These are phyloP conservation scores for Saturnispora serradocipensis DNA, from an alignment of 805 yeast species.

Conservation along the genomic window DNA sequence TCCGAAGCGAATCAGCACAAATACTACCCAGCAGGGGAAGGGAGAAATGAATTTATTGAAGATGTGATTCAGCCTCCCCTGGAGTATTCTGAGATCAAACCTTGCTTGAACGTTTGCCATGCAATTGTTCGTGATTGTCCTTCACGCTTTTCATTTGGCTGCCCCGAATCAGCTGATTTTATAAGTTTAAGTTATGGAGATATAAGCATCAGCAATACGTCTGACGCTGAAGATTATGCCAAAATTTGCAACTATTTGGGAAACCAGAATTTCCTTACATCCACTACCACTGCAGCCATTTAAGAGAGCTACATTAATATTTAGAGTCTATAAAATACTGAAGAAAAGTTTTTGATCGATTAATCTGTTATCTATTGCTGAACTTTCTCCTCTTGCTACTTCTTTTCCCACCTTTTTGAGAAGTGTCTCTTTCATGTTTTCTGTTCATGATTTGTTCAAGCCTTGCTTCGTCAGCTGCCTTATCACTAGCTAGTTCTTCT, in stretches of 20 bases:
- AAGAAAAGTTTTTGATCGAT: background rate
- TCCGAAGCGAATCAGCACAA: slow-evolving; percentile 35
- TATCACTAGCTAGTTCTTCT: slow-evolving; percentile 5
- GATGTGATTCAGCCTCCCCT: slow-evolving; percentile 41
- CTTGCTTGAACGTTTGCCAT: slow-evolving; percentile 77
- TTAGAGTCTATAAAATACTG: background rate
- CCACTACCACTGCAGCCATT: background rate
- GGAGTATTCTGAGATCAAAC: slow-evolving; percentile 69
- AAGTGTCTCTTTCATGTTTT: background rate
- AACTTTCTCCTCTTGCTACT: slow-evolving; percentile 2
- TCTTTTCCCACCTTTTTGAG: background rate
- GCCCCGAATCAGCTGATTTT: slow-evolving; percentile 45
- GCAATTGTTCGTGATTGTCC: slow-evolving; percentile 81
- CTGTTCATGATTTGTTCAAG: slow-evolving; percentile 6
- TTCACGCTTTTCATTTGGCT: slow-evolving; percentile 57
- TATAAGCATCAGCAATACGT: slow-evolving; percentile 12
- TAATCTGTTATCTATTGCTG: background rate
- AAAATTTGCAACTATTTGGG: slow-evolving; percentile 2
- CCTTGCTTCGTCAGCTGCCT: background rate
- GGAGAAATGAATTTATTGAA: slow-evolving; percentile 55
- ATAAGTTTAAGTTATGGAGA: slow-evolving; percentile 32
- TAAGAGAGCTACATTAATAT: background rate
- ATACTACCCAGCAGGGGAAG: slow-evolving; percentile 36
- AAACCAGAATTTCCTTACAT: background rate
- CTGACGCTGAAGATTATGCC: background rate